Evolutionary conservation across 169 alveolate species (phyloP).

Genomic region (Plasmodium chabaudi): DNA sequence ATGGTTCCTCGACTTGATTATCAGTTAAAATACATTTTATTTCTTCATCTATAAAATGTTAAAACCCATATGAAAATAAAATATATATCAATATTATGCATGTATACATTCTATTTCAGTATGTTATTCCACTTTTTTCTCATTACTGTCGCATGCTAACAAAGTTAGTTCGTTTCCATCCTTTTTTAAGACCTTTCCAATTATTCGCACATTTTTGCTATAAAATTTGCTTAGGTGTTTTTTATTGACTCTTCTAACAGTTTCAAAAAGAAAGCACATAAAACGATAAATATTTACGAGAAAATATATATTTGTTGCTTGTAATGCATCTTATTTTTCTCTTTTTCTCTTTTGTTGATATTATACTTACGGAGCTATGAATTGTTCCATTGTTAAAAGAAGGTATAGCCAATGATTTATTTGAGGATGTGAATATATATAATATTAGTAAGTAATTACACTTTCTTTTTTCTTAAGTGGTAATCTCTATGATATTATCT

Average conservation of each 20-base stretch:
- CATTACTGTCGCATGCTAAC: conserved; percentile 56
- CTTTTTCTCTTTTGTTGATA: conserved; percentile 12
- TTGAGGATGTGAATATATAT: no score
- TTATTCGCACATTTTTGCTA: conserved; percentile 69
- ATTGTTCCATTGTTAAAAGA: conserved; percentile 47
- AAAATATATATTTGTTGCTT: neutral
- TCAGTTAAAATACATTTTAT: conserved; percentile 57
- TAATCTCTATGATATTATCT: no score
- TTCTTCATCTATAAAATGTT: conserved; percentile 56
- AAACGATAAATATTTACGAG: neutral
- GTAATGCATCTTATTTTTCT: neutral
- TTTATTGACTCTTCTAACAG: conserved; percentile 66
- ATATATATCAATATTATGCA: conserved; percentile 2
- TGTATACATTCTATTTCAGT: neutral
- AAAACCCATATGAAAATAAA: neutral
- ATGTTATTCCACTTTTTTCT: neutral
- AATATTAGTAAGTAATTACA: no score
- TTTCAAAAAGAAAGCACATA: conserved; percentile 3
- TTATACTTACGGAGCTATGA: conserved; percentile 69
- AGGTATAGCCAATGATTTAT: neutral
- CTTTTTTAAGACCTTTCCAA: conserved; percentile 71
- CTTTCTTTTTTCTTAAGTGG: no score
- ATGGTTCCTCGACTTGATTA: conserved; percentile 32
- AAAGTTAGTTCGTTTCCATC: conserved; percentile 49
- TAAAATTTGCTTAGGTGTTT: conserved; percentile 55